phyloP scores from a whole-genome alignment of 371 early-diverging fungal species.

The Rhizopus stolonifer region DNA sequence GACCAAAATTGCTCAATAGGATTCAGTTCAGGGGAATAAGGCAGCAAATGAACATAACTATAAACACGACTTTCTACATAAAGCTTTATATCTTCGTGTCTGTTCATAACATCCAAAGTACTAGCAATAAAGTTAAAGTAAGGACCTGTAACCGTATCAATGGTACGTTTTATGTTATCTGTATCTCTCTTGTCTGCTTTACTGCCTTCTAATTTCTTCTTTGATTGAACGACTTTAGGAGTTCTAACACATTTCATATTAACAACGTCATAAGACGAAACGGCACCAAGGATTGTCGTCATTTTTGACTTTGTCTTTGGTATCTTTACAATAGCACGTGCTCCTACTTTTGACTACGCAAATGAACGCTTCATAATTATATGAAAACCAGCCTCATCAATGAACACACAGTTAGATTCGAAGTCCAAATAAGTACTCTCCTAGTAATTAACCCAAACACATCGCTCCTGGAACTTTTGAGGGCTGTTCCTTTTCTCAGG shows the following conservation, averaged over 20 bases:
- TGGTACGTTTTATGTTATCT: background rate
- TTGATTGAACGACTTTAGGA: background rate
- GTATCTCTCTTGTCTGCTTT: background rate
- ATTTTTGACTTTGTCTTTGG: background rate
- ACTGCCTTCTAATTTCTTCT: background rate
- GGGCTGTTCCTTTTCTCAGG: constrained; percentile 16
- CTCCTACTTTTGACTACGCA: background rate
- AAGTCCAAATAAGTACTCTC: background rate
- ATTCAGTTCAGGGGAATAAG: constrained; percentile 21
- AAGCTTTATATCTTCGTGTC: background rate
- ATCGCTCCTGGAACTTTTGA: constrained; percentile 18
- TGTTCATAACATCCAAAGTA: too few species aligned
- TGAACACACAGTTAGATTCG: constrained; percentile 8
- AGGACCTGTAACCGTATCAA: constrained; percentile 9
- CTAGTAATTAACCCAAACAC: constrained; percentile 9
- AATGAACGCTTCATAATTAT: background rate
- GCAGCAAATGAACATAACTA: constrained; percentile 10
- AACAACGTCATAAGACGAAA: background rate
- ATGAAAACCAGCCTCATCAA: constrained; percentile 10
- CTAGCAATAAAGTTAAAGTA: constrained; percentile 3
- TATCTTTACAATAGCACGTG: background rate
- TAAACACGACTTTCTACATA: constrained; percentile 5
- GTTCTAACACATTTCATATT: background rate
- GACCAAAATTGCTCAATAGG: constrained; percentile 29
- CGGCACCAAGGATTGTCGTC: background rate